These are phyloP conservation scores for Boeremia lycopersici DNA, from an alignment of 2,329 filamentous ascomycete genomes.

Conservation along the genomic window DNA sequence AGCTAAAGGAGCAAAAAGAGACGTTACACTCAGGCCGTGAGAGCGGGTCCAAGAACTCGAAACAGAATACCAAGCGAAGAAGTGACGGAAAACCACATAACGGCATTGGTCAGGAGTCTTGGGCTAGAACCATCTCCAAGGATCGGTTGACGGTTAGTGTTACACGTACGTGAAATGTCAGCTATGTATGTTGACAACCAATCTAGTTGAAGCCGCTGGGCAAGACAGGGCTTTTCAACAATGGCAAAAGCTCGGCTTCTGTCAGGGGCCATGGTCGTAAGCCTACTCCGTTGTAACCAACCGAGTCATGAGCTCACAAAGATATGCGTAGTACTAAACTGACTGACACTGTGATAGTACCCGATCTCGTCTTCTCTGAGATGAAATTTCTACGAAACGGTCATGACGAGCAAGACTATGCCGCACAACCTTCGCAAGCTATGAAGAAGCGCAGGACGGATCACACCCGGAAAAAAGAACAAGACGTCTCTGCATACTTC, in stretches of 20 bases:
- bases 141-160: constrained; percentile 55
- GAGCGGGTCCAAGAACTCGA: constrained; percentile 39
- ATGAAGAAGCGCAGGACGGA: constrained; percentile 44
- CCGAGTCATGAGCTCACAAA: not conserved
- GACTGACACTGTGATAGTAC: constrained; percentile 48
- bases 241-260: constrained; percentile 55
- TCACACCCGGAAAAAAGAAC: constrained; percentile 40
- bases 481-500: constrained; percentile 56
- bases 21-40: constrained; percentile 24
- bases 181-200: constrained; percentile 33
- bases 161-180: constrained; percentile 13
- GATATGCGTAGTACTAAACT: constrained; percentile 15
- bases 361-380: constrained; percentile 59
- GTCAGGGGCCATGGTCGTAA: constrained; percentile 52
- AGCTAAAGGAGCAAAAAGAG: constrained; percentile 32
- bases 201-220: constrained; percentile 51
- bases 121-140: constrained; percentile 52
- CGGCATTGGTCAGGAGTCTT: constrained; percentile 51
- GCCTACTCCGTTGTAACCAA: constrained; percentile 14
- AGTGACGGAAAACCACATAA: constrained; percentile 45
- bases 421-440: constrained; percentile 25
- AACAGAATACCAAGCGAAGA: constrained; percentile 45
- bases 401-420: constrained; percentile 32
- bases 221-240: constrained; percentile 55
- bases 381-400: constrained; percentile 56